phyloP scores from a whole-genome alignment of 768 basidiomycete genomes.

The Mycena metata region DNA sequence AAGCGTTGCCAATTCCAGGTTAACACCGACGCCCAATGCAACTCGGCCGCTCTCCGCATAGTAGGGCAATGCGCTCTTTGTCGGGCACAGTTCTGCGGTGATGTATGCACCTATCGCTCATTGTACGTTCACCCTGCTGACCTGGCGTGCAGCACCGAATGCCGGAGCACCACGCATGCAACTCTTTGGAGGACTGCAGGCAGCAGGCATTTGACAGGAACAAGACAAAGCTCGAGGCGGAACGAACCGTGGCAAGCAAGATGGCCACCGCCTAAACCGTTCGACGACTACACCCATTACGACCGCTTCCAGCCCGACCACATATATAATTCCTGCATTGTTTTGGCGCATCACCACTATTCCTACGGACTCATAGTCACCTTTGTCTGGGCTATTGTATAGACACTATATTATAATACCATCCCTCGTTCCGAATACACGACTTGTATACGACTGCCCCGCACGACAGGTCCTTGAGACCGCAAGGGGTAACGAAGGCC shows the following conservation, averaged over 20 bases:
- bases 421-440: constrained; percentile 5
- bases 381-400: constrained; percentile 27
- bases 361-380: constrained; percentile 31
- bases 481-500: too few relatives aligned
- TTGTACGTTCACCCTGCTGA: constrained; percentile 5
- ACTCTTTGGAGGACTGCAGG: constrained; percentile 85
- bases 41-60: constrained; percentile 83
- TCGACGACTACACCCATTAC: constrained; percentile 18
- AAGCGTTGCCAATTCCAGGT: constrained; percentile 85
- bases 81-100: constrained; percentile 80
- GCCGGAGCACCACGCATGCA: constrained; percentile 90
- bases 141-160: constrained; percentile 76
- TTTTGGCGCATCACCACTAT: constrained; percentile 13
- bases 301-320: background rate
- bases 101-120: constrained; percentile 58
- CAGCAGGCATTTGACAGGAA: constrained; percentile 52
- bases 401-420: constrained; percentile 32
- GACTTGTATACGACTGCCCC: background rate
- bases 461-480: too few relatives aligned
- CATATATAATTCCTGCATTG: constrained; percentile 27
- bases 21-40: constrained; percentile 71
- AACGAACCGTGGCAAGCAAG: constrained; percentile 89
- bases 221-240: constrained; percentile 89
- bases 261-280: constrained; percentile 76
- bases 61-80: constrained; percentile 91